Percentiles rank a stretch among this genome's conserved stretches.
These are phyloP conservation scores for Podosphaera aphanis DNA, from an alignment of 2,329 filamentous ascomycete genomes.

Conservation along the genomic window DNA sequence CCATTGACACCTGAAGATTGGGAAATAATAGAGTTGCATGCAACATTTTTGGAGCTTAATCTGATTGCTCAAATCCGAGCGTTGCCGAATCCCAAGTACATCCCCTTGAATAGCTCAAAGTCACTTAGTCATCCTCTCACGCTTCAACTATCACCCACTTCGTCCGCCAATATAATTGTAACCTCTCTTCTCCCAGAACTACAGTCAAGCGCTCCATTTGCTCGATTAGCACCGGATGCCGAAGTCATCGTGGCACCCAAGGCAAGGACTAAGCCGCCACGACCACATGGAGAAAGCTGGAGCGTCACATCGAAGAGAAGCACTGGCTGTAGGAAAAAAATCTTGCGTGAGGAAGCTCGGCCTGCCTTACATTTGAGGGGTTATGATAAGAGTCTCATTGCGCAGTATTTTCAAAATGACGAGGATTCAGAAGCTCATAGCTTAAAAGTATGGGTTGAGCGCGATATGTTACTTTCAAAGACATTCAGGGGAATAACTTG, in stretches of 20 bases:
- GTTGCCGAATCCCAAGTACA: slow-evolving; percentile 61
- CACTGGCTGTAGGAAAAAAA: slow-evolving; percentile 39
- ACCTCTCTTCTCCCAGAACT: slow-evolving; percentile 59
- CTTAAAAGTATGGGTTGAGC: slow-evolving; percentile 66
- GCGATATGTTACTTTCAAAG: slow-evolving; percentile 47
- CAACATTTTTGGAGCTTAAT: slow-evolving; percentile 84
- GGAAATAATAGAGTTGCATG: slow-evolving; percentile 97
- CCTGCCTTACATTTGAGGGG: slow-evolving; percentile 58
- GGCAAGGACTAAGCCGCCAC: slow-evolving; percentile 45
- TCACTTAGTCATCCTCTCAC: slow-evolving; percentile 56
- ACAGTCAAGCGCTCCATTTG: slow-evolving; percentile 48
- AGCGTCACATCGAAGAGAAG: slow-evolving; percentile 65
- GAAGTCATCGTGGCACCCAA: slow-evolving; percentile 97
- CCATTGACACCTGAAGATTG: slow-evolving; percentile 87
- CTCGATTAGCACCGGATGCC: slow-evolving; percentile 78
- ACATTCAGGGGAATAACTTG: slow-evolving; percentile 55
- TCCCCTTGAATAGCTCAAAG: slow-evolving; percentile 24
- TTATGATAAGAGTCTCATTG: slow-evolving; percentile 44
- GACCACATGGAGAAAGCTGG: slow-evolving; percentile 46
- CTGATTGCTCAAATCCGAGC: slow-evolving; percentile 81
- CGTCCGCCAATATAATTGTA: slow-evolving; percentile 75
- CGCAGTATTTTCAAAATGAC: slow-evolving; percentile 51
- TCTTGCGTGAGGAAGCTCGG: slow-evolving; percentile 39
- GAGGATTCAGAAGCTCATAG: slow-evolving; percentile 29
- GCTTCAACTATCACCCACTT: slow-evolving; percentile 81